These are phyloP conservation scores for Terana coerulea DNA, from an alignment of 768 basidiomycete genomes.

Conservation along the genomic window DNA sequence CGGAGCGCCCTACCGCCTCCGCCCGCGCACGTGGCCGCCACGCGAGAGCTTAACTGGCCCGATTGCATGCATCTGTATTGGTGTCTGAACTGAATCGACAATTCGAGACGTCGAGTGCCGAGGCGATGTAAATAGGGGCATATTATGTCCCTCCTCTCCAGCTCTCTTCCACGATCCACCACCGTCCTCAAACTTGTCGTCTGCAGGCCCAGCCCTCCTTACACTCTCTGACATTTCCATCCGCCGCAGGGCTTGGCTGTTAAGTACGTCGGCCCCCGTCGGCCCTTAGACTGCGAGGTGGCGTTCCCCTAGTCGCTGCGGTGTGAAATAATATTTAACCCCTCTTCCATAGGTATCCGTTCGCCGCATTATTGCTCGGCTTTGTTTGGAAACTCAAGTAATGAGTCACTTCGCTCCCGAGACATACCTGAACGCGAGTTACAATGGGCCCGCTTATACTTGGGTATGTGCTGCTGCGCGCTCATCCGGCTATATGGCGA, in stretches of 20 bases:
- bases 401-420: conserved; percentile 12
- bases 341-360: background rate
- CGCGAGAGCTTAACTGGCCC: conserved; percentile 5
- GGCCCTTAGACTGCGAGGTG: background rate
- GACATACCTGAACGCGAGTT: background rate
- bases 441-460: conserved; percentile 10
- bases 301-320: background rate
- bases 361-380: background rate
- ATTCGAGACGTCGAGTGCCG: conserved; percentile 9
- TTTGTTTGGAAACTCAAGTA: background rate
- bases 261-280: background rate
- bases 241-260: too few relatives aligned
- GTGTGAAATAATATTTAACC: background rate
- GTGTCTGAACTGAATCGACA: background rate
- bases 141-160: background rate
- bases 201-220: background rate
- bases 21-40: conserved; percentile 7
- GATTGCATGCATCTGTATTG: background rate
- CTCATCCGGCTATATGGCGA: background rate
- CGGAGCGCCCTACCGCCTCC: conserved; percentile 3
- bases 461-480: conserved; percentile 2
- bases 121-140: conserved; percentile 12
- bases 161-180: conserved; percentile 11
- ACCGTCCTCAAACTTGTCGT: background rate
- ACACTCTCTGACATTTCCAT: background rate